Evolutionary conservation across 1,284 basidiomycete species (phyloP), one percentile per base, ranked within the genome.

Genomic region (Apiotrichum akiyoshidainum): DNA sequence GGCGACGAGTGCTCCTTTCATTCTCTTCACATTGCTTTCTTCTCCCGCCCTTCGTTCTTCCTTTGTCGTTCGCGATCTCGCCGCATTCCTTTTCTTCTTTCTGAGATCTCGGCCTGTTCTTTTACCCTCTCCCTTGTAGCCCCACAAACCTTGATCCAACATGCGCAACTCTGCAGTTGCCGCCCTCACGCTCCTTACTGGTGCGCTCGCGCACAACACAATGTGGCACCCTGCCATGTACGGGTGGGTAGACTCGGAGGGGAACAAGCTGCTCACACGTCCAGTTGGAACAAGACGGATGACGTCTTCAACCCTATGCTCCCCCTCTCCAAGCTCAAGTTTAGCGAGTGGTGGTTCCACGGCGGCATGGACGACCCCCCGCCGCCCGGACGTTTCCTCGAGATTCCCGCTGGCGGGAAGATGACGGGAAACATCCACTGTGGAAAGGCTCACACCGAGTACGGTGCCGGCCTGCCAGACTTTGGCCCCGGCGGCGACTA

Each of bases 281-380:
- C 11, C 41, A 26, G 65, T 64, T 6, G 58, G 22, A 46, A 14
- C 13, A 8, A 11, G 6, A 26, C 21, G 11, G 19, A 46, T 21
- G n/a, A 14, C 6, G 26, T 12, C 17, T 44, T 19, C 12, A 22
- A 46, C 9, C 13, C 22, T 13, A 10, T 9, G 12, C 19, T 16
- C 9, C 45, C 45, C 10, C 45, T 46, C 22, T 22, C 13, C 9
- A 58, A 13, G 71, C 68, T 10, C 60, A 59, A 19, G 65, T 87
- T 87, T 69, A 64, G 81, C 22, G 69, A 86, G 60, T 88, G 87
- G 87, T 89, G 87, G 87, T 85, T 87, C 75, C 76, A 78, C 60
- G 73, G 70, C 16, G 65, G 71, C 54, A 71, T 72, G 54, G 61
- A 69, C 59, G 54, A 61, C 19, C 37, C 37, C 5, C 74, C 75